Conservation (phyloP, 106 monocot species). For the Dendrobium nobile region DNA sequence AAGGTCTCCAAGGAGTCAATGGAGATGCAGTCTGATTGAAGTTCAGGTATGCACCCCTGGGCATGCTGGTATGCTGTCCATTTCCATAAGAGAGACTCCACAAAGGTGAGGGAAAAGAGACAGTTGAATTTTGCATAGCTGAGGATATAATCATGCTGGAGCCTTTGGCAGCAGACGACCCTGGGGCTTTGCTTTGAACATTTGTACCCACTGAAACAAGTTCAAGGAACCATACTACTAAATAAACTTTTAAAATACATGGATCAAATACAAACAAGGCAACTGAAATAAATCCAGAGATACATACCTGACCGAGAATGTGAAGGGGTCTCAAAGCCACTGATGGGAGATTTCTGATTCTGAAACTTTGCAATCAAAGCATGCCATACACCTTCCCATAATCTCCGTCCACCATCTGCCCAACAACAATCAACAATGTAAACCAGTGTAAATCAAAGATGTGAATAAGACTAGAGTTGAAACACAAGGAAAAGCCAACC, state of each 20-base stretch:
- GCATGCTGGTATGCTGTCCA: conserved; percentile 28
- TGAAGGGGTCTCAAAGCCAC: conserved; percentile 22
- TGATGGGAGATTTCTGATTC: conserved; percentile 50
- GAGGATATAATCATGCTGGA: conserved; percentile 24
- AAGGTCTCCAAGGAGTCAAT: conserved; percentile 36
- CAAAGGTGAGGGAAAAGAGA: conserved; percentile 43
- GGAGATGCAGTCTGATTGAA: conserved; percentile 47
- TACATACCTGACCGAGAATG: neutral
- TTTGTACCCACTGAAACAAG: conserved; percentile 22
- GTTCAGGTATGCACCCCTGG: conserved; percentile 37
- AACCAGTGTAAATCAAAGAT: neutral
- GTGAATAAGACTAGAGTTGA: neutral
- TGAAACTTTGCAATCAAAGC: conserved; percentile 40
- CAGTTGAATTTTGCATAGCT: conserved; percentile 8
- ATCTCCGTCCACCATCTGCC: conserved; percentile 52
- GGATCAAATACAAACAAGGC: neutral
- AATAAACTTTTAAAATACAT: neutral
- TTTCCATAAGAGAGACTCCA: conserved; percentile 23
- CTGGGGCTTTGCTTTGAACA: conserved; percentile 36
- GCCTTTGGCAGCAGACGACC: conserved; percentile 22
- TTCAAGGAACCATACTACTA: conserved; percentile 11
- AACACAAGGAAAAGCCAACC: too few species aligned
- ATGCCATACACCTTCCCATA: conserved; percentile 68
- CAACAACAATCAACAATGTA: neutral
- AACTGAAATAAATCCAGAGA: neutral